Evolutionary conservation across 225 moss, liverwort and hornwort species (phyloP).

Genomic region (Bryum argenteum): DNA sequence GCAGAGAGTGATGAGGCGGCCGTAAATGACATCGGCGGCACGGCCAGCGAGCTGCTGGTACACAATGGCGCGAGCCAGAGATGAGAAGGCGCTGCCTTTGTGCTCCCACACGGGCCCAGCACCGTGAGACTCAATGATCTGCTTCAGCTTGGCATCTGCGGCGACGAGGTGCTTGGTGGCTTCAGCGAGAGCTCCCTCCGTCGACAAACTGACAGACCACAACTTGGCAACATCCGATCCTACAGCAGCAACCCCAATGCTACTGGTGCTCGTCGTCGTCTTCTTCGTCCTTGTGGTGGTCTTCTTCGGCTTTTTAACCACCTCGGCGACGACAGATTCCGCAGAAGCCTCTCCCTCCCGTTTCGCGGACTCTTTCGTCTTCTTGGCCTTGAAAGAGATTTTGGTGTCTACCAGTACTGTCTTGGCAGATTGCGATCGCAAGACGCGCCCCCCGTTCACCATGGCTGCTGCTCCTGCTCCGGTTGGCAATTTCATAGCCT

Average conservation of each 20-base stretch:
- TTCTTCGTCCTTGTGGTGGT: constrained; percentile 7
- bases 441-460: constrained; percentile 33
- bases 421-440: constrained; percentile 34
- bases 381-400: constrained; percentile 46
- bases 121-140: constrained; percentile 64
- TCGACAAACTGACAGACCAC: constrained; percentile 45
- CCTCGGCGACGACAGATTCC: constrained; percentile 5
- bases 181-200: constrained; percentile 43
- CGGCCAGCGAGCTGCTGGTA: constrained; percentile 88
- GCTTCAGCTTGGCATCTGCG: constrained; percentile 58
- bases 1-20: constrained; percentile 69
- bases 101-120: constrained; percentile 62
- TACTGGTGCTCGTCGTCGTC: background rate
- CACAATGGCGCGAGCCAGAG: constrained; percentile 74
- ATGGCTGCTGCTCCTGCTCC: constrained; percentile 2
- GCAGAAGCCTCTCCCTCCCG: constrained; percentile 19
- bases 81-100: constrained; percentile 52
- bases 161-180: constrained; percentile 74
- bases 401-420: constrained; percentile 36
- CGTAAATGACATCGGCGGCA: constrained; percentile 70
- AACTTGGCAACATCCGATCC: constrained; percentile 17
- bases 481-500: constrained; percentile 31
- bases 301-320: constrained; percentile 32
- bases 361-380: constrained; percentile 12
- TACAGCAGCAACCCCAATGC: background rate